Conservation (phyloP, 78 protist genomes). For the Ministeria vibrans region DNA sequence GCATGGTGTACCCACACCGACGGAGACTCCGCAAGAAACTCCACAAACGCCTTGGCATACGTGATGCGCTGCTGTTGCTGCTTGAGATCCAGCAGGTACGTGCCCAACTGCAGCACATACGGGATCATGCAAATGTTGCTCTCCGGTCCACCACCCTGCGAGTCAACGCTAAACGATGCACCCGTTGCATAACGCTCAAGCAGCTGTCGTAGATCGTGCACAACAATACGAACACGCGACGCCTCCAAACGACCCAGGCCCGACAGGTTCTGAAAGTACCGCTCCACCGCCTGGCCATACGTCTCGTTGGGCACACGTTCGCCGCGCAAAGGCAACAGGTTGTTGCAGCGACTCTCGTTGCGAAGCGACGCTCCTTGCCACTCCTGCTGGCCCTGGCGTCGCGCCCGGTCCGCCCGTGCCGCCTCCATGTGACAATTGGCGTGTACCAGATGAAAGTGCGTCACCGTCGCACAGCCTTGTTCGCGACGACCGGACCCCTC, state of each 20-base stretch:
- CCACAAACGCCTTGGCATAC: too few relatives aligned
- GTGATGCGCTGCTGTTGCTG: too few relatives aligned
- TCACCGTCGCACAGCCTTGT: slow-evolving; percentile 41
- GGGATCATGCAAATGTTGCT: slow-evolving; percentile 50
- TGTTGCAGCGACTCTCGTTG: slow-evolving; percentile 71
- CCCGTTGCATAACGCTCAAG: slow-evolving; percentile 31
- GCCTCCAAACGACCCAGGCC: slow-evolving; percentile 7
- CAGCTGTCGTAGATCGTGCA: slow-evolving; percentile 49
- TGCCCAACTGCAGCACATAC: slow-evolving; percentile 51
- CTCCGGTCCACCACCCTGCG: slow-evolving; percentile 65
- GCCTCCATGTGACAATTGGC: slow-evolving; percentile 73
- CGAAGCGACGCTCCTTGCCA: slow-evolving; percentile 86
- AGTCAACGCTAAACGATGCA: slow-evolving; percentile 48
- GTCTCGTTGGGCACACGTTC: slow-evolving; percentile 22
- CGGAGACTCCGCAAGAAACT: too few relatives aligned
- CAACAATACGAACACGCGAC: slow-evolving; percentile 29
- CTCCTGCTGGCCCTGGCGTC: slow-evolving; percentile 46
- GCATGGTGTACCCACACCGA: too few relatives aligned
- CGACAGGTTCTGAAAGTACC: slow-evolving; percentile 18
- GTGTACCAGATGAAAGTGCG: slow-evolving; percentile 74
- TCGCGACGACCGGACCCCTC: background rate
- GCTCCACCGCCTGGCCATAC: slow-evolving; percentile 26
- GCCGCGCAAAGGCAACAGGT: slow-evolving; percentile 57
- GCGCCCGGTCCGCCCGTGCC: slow-evolving; percentile 43
- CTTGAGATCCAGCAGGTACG: slow-evolving; percentile 47